Base-by-base conservation (phyloP, 352 stramenopile genomes). In the Phytophthora melonis region DNA sequence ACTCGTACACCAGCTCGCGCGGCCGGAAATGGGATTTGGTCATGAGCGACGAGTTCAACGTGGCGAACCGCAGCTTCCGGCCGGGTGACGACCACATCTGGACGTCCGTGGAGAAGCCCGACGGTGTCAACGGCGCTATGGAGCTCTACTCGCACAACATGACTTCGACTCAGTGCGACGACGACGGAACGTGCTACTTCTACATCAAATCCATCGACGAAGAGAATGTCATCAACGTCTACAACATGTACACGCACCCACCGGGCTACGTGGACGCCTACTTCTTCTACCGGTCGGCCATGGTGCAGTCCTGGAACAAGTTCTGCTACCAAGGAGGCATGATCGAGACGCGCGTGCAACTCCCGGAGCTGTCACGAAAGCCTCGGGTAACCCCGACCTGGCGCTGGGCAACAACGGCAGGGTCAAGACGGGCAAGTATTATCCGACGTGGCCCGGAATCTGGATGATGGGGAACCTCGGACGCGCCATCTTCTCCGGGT, bases 41-140 rank as follows among this genome's bases (percentile, higher is more conserved):
- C 30, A 98, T 98, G 90, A 98, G 91, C 34, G 95, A 99, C 81
- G 95, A 99, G 78, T 99, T 99, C 76, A 91, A 99, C 74, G 82
- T 87, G 62, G 79, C 89, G 8, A 87, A 89, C 39, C 86, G 97
- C 13, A 88, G 68, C 19, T 99, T 99, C 77, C 61, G 76, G 19
- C 94, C 98, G 41, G 96, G 96, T 16, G 70, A 87, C 14, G 96
- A 99, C 78, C 94, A 97, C 39, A 76, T 94, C 32, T 99, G 97
- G 97, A 99, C 94, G 4, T 93, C 95, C 1, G 81, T 98, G 36
- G 83, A 99, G 66, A 98, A 97, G 52, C 97, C 98, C 58, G 94
- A 99, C 72, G 92, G 94, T 71, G 94, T 91, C 11, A 93, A 95
- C 47, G 85, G 81, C 18, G 95, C 93, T 3, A 73, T 98, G 36